Percentiles rank a stretch among this genome's conserved stretches.
These are phyloP conservation scores for Backusella liffmaniae DNA, from an alignment of 192 early-diverging fungal genomes.

Conservation along the genomic window DNA sequence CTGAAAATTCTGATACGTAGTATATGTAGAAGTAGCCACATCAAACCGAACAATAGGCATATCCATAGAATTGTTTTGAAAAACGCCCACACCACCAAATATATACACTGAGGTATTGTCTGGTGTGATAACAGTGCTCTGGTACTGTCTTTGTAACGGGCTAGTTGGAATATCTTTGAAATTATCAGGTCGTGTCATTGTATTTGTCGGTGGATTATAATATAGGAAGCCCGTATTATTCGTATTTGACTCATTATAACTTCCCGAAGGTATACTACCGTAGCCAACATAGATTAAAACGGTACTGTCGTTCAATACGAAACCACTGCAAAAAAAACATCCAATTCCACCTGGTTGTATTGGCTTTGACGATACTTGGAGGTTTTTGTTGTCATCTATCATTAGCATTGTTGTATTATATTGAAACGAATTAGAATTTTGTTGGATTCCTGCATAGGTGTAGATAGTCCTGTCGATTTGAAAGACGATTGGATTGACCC, in stretches of 20 bases:
- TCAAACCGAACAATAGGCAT: not conserved
- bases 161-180: not conserved
- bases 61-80: not conserved
- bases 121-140: not conserved
- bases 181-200: not conserved
- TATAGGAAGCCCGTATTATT: not conserved
- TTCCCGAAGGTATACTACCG: not conserved
- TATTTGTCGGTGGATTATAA: not conserved
- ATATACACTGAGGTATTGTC: not conserved
- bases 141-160: not conserved
- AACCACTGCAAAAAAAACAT: not conserved
- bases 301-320: not conserved
- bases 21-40: not conserved
- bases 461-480: not conserved
- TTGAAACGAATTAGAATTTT: accelerated
- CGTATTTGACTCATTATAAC: accelerated
- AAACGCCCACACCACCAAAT: not conserved
- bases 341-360: not conserved
- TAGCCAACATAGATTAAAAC: not conserved
- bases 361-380: not conserved
- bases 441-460: not conserved
- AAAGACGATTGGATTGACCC: not conserved
- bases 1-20: not conserved
- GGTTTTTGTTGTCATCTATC: not conserved
- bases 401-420: not conserved